phyloP scores from a whole-genome alignment of 1,139 yeast species.

The Groenewaldozyma auringiensis region DNA sequence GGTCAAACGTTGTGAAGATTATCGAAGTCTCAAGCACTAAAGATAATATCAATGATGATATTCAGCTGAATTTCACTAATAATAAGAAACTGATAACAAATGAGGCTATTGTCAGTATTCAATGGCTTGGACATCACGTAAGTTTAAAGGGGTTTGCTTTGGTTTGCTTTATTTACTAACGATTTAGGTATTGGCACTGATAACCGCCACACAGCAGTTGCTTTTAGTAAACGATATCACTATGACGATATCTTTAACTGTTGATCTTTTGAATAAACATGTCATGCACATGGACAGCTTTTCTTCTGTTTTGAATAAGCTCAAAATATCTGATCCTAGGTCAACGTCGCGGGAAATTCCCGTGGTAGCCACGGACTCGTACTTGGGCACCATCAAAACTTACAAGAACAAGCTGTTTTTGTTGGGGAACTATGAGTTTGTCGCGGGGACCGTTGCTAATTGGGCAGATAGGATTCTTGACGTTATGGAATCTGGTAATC shows the following conservation, averaged over 20 bases:
- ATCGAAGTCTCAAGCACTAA: conserved; percentile 46
- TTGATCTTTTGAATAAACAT: conserved; percentile 42
- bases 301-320: conserved; percentile 21
- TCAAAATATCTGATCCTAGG: conserved; percentile 17
- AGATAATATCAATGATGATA: conserved; percentile 30
- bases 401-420: conserved; percentile 43
- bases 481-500: conserved; percentile 43
- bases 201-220: conserved; percentile 44
- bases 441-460: conserved; percentile 51
- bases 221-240: conserved; percentile 36
- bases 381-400: conserved; percentile 33
- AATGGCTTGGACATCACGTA: conserved; percentile 50
- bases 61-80: conserved; percentile 36
- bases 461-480: conserved; percentile 66
- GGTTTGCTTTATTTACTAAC: neutral
- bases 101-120: conserved; percentile 45
- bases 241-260: conserved; percentile 33
- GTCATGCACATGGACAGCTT: conserved; percentile 37
- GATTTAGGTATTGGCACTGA: conserved; percentile 38
- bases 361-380: conserved; percentile 30
- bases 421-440: conserved; percentile 43
- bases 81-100: conserved; percentile 41
- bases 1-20: conserved; percentile 53
- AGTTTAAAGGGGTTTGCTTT: conserved; percentile 6
- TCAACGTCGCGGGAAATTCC: conserved; percentile 16